Base-by-base conservation (phyloP, 2,329 filamentous ascomycete genomes). In the Microdochium trichocladiopsis region DNA sequence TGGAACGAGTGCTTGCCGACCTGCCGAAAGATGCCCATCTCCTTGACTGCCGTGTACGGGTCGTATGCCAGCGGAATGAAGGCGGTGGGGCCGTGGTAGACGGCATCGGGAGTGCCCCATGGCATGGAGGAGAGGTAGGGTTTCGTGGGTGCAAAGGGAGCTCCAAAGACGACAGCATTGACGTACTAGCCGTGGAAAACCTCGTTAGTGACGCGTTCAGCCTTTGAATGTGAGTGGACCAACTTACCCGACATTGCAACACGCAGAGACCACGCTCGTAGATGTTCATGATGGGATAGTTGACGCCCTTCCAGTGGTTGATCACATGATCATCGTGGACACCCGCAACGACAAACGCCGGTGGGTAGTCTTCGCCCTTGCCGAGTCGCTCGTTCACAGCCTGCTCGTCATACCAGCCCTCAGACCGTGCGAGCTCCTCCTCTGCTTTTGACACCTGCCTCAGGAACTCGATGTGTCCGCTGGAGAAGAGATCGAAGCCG, bases 231-330 rank as follows among this genome's bases (percentile, higher is more conserved):
- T 14, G 50, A 23, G 48, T 3, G 11, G 11, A 5, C 6, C 22
- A 22, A 68, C 81, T 63, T 76, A 93, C 90, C 69, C 87, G 87
- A 76, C 94, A 99, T 66, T 99, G 94, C 56, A 97, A 75, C 25
- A 97, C 93, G 67, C 94, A 99, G 22, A 99, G 83, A 2, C 92
- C 92, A 43, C 94, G 87, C 75, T 99, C 94, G 63, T 93, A 96
- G 53, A 96, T 92, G 74, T 97, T 99, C 94, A 99, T 99, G 72
- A 99, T 97, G 24, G 94, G 94, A 66, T 96, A 99, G 73, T 99
- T 99, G 62, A 96, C 80, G 33, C 94, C 93, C 72, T 97, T 97
- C 88, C 91, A 95, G 62, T 87, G 77, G 71, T 99, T 99, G 69
- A 99, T 95, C 55, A 95, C 91, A 57, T 87, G 84, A 67, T 99